Percentiles rank a stretch among this genome's conserved stretches.
Conservation (phyloP, 805 yeast genomes). For the Dipodascus geniculatus region DNA sequence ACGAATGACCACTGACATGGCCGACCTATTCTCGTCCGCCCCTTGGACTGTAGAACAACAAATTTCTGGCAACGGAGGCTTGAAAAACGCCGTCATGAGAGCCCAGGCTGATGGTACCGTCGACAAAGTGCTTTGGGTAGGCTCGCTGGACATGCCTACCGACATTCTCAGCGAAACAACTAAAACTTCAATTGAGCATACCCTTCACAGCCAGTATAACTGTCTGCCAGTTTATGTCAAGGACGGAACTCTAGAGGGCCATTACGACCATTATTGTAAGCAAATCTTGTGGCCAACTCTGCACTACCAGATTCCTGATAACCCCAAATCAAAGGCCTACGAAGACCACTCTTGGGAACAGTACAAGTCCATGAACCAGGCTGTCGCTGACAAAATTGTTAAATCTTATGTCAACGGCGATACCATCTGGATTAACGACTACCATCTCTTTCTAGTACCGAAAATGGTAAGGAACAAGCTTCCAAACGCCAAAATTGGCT, state of each 20-base stretch:
- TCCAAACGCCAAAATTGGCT: constrained; percentile 81
- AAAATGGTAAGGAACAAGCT: constrained; percentile 62
- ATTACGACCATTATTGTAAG: constrained; percentile 83
- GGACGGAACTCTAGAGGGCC: constrained; percentile 79
- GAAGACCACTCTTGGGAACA: constrained; percentile 92
- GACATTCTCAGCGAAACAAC: constrained; percentile 59
- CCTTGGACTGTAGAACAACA: constrained; percentile 68
- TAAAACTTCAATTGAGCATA: constrained; percentile 39
- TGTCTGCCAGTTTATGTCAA: constrained; percentile 59
- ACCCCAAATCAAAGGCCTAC: constrained; percentile 86
- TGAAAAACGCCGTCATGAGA: constrained; percentile 68
- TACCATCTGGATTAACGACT: constrained; percentile 86
- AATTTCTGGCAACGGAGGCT: constrained; percentile 74
- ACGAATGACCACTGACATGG: not conserved
- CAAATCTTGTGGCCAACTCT: constrained; percentile 95
- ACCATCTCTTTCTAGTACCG: constrained; percentile 81
- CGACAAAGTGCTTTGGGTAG: constrained; percentile 57
- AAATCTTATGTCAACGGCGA: constrained; percentile 62
- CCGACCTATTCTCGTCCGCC: constrained; percentile 34
- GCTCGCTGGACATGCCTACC: constrained; percentile 86
- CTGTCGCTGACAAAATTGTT: constrained; percentile 66
- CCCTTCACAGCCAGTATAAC: constrained; percentile 36
- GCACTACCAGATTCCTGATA: constrained; percentile 89
- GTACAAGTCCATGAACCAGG: constrained; percentile 63
- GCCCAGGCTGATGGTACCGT: constrained; percentile 31